These are phyloP conservation scores for Yamadazyma sp. DNA, from an alignment of 1,139 yeast species.

Conservation along the genomic window DNA sequence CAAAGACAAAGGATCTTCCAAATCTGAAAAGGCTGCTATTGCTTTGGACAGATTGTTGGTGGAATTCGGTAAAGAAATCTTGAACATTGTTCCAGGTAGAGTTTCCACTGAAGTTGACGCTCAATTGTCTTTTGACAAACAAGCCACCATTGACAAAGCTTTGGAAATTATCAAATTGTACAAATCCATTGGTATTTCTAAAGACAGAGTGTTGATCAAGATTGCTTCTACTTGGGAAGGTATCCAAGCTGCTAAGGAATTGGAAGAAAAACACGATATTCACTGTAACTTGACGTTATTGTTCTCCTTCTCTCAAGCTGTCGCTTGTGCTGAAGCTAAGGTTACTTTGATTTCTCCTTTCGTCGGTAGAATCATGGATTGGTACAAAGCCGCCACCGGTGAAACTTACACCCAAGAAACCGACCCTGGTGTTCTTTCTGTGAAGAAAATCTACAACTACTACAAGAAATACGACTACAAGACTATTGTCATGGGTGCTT, in stretches of 20 bases:
- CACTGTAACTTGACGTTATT: slow-evolving; percentile 95
- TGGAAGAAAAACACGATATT: slow-evolving; percentile 85
- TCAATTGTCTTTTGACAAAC: slow-evolving; percentile 91
- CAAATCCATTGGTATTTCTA: slow-evolving; percentile 76
- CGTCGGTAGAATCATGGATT: slow-evolving; percentile 98
- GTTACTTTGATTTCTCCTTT: slow-evolving; percentile 97
- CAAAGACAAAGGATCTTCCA: slow-evolving; percentile 57
- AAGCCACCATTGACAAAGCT: slow-evolving; percentile 92
- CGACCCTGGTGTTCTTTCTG: slow-evolving; percentile 97
- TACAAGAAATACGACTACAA: slow-evolving; percentile 96
- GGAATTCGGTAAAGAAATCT: slow-evolving; percentile 93
- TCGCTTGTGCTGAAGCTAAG: slow-evolving; percentile 97
- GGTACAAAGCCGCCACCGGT: slow-evolving; percentile 96
- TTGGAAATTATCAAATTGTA: slow-evolving; percentile 81
- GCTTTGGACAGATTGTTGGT: slow-evolving; percentile 93
- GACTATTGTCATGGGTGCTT: slow-evolving; percentile 99
- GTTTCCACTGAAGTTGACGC: slow-evolving; percentile 99
- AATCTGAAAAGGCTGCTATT: slow-evolving; percentile 52
- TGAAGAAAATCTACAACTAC: slow-evolving; percentile 87
- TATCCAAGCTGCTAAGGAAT: slow-evolving; percentile 96
- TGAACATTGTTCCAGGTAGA: slow-evolving; percentile 96
- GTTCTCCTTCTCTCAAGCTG: slow-evolving; percentile 96
- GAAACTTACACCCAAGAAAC: slow-evolving; percentile 75
- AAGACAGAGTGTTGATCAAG: slow-evolving; percentile 92
- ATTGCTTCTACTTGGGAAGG: slow-evolving; percentile 99